Base-by-base conservation (phyloP, 2,329 filamentous ascomycete species). In the Dactylellina sp. region DNA sequence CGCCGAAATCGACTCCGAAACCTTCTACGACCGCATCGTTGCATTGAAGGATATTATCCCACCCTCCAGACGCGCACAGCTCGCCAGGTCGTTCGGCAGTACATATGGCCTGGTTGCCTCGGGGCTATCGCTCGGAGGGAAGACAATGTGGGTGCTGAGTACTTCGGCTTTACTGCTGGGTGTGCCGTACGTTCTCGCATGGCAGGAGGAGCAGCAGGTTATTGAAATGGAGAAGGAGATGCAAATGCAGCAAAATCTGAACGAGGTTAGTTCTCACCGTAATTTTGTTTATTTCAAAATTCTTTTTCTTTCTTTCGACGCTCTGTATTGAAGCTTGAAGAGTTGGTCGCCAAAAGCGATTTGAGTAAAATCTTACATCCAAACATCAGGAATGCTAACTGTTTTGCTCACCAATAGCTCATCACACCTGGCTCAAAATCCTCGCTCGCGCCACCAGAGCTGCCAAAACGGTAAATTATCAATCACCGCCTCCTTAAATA, bases 141-240 rank as follows among this genome's bases (percentile, higher is more conserved):
- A 94, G 84, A 88, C 91, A 63, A 85, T 96, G 78, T 99, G 93
- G 92, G 89, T 97, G 64, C 84, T 99, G 71, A 92, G 89, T 83
- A 97, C 93, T 76, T 93, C 90, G 75, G 92, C 92, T 72, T 87
- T 99, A 80, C 85, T 99, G 81, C 84, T 98, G 76, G 93, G 93
- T 78, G 92, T 98, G 57, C 95, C 95, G 64, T 98, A 93, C 86
- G 93, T 93, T 71, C 85, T 99, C 78, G 94, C 93, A 70, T 94
- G 93, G 81, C 89, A 91, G 76, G 95, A 99, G 85, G 95, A 99
- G 85, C 93, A 97, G 86, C 92, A 97, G 85, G 89, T 96, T 81
- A 86, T 94, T 77, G 94, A 97, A 85, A 96, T 97, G 92, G 95
- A 99, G 88, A 89, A 93, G 82, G 94, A 97, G 85, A 93, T 93